These are phyloP conservation scores for Cucumis cinereus DNA, from an alignment of 306 rosid genomes.

Conservation along the genomic window DNA sequence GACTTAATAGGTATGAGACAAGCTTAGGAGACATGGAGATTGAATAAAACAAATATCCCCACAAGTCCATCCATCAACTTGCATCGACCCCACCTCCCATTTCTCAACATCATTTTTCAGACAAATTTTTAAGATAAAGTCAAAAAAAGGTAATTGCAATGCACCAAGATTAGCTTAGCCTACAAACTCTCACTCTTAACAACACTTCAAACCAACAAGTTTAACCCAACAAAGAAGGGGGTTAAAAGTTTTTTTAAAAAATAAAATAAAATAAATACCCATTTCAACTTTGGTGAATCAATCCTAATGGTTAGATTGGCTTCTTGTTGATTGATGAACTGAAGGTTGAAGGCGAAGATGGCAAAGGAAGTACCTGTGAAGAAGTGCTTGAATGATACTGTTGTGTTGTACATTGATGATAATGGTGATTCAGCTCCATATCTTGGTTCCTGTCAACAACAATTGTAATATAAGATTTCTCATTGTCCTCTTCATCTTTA, in stretches of 20 bases:
- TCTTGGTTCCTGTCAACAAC: constrained; percentile 48
- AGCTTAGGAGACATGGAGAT: constrained; percentile 25
- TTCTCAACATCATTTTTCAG: constrained; percentile 22
- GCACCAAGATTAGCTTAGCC: constrained; percentile 20
- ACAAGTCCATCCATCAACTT: constrained; percentile 23
- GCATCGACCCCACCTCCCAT: constrained; percentile 28
- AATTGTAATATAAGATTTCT: constrained; percentile 40
- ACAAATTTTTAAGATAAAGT: constrained; percentile 20
- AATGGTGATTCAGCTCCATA: constrained; percentile 26
- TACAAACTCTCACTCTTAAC: constrained; percentile 13
- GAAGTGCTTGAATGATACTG: constrained; percentile 51
- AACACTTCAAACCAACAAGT: constrained; percentile 20
- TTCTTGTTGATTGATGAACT: constrained; percentile 31
- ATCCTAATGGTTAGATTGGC: constrained; percentile 23
- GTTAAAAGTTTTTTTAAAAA: constrained; percentile 6
- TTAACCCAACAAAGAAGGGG: constrained; percentile 25
- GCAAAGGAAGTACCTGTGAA: constrained; percentile 67
- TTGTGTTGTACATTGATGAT: constrained; percentile 14
- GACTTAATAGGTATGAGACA: constrained; percentile 23
- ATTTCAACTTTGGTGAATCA: constrained; percentile 14
- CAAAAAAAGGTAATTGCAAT: constrained; percentile 18
- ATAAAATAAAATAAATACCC: constrained; percentile 11
- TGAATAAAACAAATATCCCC: constrained; percentile 27
- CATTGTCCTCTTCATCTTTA: constrained; percentile 35
- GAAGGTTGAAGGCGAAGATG: constrained; percentile 48